Percentiles rank a stretch among this genome's conserved stretches.
These are phyloP conservation scores for Bipolaris victoriae DNA, from an alignment of 2,329 filamentous ascomycete genomes.

Conservation along the genomic window DNA sequence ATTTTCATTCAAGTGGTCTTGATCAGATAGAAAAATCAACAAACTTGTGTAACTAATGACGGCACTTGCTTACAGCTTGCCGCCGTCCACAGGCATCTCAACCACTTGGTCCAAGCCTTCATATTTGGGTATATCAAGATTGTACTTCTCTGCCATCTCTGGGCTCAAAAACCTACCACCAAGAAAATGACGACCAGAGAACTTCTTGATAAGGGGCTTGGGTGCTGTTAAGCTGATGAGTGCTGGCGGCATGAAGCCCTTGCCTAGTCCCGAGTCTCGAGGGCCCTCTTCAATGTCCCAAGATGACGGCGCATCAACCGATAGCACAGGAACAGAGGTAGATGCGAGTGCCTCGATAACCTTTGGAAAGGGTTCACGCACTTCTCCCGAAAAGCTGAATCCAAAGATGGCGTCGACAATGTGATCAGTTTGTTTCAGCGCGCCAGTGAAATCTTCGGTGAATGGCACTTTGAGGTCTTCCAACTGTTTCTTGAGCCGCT, in stretches of 20 bases:
- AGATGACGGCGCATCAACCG: conserved; percentile 90
- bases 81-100: conserved; percentile 63
- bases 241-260: conserved; percentile 77
- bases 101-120: conserved; percentile 87
- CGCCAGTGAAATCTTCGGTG: conserved; percentile 74
- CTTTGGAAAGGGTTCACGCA: conserved; percentile 87
- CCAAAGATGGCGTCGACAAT: conserved; percentile 94
- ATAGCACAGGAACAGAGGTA: conserved; percentile 77
- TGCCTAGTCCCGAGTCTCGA: conserved; percentile 75
- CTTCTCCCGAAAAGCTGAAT: conserved; percentile 90
- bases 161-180: conserved; percentile 87
- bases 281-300: conserved; percentile 93
- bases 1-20: neutral
- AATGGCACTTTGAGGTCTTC: conserved; percentile 83
- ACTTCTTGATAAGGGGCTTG: conserved; percentile 85
- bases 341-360: conserved; percentile 80
- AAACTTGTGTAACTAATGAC: neutral
- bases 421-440: conserved; percentile 74
- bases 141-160: conserved; percentile 82
- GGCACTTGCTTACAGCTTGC: conserved; percentile 20
- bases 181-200: conserved; percentile 87
- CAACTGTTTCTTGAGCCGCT: conserved; percentile 85
- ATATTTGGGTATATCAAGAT: conserved; percentile 81
- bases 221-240: conserved; percentile 91
- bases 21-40: neutral